Conservation (phyloP, 306 rosid species). For the Abrus precatorius region DNA sequence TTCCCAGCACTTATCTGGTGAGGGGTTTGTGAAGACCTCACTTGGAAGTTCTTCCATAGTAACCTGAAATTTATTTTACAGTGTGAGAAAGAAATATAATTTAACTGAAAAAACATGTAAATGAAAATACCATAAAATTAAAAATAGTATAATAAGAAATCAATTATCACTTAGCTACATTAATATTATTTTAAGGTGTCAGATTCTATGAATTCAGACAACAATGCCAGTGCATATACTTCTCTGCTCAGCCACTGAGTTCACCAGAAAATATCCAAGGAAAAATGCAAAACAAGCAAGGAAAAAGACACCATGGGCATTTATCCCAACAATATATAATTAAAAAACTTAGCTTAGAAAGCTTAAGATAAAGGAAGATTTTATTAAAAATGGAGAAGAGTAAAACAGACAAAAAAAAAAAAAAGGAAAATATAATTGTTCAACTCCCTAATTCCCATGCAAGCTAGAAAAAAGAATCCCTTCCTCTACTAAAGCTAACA, state of each 20-base stretch:
- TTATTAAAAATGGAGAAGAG: neutral
- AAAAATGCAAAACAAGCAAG: neutral
- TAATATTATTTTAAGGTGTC: neutral
- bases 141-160: neutral
- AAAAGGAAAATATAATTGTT: neutral
- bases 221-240: neutral
- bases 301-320: neutral
- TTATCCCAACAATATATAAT: constrained; percentile 5
- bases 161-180: neutral
- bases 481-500: neutral
- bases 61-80: constrained; percentile 66
- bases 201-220: constrained; percentile 1
- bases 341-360: neutral
- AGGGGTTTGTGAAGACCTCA: constrained; percentile 59
- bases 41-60: constrained; percentile 70
- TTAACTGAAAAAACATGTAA: constrained; percentile 32
- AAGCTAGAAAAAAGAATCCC: neutral
- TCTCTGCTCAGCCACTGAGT: neutral
- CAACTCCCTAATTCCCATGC: neutral
- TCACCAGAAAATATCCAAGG: constrained; percentile 1
- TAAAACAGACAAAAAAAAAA: neutral
- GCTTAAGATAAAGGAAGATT: neutral
- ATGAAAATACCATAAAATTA: neutral
- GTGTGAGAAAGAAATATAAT: constrained; percentile 18
- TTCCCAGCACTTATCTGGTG: constrained; percentile 80